Percentiles rank a stretch among this genome's conserved stretches.
phyloP scores from a whole-genome alignment of 352 stramenopile species.

The Globisporangium mamillatum region DNA sequence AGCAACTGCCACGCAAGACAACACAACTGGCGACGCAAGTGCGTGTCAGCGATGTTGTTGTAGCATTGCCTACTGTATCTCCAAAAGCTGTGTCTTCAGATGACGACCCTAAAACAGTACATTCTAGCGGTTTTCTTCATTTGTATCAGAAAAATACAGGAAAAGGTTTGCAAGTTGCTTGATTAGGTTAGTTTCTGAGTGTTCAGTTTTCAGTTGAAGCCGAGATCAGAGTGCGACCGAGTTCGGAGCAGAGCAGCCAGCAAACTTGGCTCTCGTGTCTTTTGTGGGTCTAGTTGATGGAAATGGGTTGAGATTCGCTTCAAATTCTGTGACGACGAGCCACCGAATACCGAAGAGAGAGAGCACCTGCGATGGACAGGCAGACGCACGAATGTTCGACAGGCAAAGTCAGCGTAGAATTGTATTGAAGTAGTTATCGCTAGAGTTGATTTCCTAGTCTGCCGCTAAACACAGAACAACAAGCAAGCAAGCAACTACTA shows the following conservation, averaged over 20 bases:
- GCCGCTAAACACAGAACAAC: neutral
- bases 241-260: neutral
- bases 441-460: neutral
- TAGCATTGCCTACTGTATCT: neutral
- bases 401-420: neutral
- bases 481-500: neutral
- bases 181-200: neutral
- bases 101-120: neutral
- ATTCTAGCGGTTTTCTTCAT: neutral
- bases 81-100: neutral
- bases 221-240: neutral
- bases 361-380: neutral
- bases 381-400: neutral
- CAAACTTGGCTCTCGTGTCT: neutral
- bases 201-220: neutral
- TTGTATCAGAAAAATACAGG: neutral
- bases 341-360: neutral
- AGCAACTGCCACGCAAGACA: too few relatives aligned
- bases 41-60: neutral
- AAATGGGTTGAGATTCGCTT: neutral
- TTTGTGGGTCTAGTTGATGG: neutral
- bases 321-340: neutral
- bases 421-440: neutral
- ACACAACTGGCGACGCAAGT: too few relatives aligned
- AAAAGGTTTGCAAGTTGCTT: neutral